Conservation (phyloP, 768 basidiomycete species). For the Suillus lakei region DNA sequence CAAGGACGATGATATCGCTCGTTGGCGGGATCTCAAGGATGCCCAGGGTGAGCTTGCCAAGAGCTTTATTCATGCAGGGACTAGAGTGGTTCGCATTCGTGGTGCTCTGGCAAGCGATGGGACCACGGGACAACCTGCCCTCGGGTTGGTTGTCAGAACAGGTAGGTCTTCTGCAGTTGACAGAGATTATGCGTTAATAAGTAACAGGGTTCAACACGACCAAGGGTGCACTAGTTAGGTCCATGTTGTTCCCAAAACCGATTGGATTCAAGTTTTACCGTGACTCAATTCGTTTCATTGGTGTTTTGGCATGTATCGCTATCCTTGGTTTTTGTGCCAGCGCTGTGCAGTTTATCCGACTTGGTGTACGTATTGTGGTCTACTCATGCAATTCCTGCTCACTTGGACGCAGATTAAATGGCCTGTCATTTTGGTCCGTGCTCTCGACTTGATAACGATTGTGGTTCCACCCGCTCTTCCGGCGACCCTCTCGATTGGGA, state of each 20-base stretch:
- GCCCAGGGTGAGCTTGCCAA: conserved; percentile 67
- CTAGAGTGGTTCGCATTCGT: conserved; percentile 86
- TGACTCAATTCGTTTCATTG: conserved; percentile 89
- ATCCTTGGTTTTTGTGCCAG: conserved; percentile 90
- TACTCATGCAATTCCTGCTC: conserved; percentile 10
- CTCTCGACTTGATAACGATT: conserved; percentile 93
- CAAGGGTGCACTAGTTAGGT: conserved; percentile 92
- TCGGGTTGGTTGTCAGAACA: conserved; percentile 86
- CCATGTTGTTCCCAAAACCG: conserved; percentile 98
- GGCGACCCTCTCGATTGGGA: conserved; percentile 96
- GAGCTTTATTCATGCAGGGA: conserved; percentile 89
- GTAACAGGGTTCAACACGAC: conserved; percentile 91
- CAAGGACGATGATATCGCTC: conserved; percentile 75
- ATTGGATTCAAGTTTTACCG: conserved; percentile 99
- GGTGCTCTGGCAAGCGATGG: conserved; percentile 60
- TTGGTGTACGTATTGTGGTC: conserved; percentile 64
- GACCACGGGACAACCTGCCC: conserved; percentile 59
- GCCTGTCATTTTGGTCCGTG: conserved; percentile 90
- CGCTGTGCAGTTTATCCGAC: conserved; percentile 87
- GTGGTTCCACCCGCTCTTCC: conserved; percentile 98
- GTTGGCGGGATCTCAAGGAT: conserved; percentile 72
- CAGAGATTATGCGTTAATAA: conserved; percentile 1
- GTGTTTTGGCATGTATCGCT: conserved; percentile 90
- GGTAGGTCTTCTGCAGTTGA: conserved; percentile 47
- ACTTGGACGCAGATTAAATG: conserved; percentile 65